Base-by-base conservation (phyloP, 1,139 yeast genomes). In the Hemisphaericaspora subhashii region DNA sequence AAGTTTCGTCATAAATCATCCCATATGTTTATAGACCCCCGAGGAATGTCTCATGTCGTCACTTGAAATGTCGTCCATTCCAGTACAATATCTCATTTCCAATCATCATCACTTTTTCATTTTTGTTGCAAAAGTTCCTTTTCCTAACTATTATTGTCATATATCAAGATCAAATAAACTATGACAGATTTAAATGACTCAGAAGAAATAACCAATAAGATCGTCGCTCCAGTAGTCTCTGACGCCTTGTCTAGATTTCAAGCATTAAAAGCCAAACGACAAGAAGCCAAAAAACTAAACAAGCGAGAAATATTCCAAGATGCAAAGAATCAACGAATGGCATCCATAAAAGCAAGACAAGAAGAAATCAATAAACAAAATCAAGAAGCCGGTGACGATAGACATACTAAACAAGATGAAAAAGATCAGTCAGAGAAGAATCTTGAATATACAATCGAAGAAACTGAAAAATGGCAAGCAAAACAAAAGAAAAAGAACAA, bases 391-490 rank as follows among this genome's bases (percentile, higher is more conserved):
- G 30, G 37, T 11, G 36, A 37, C 10, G 39, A 31, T 15, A 13
- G 28, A 24, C 11, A 22, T 5, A n/a, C n/a, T 11, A 10, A 8
- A 21, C 24, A 23, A 4, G 36, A 25, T 14, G 12, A 18, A 5
- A 13, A 29, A 3, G 29, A 30, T 21, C 30, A 41, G 18, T 12
- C 28, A 18, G 16, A 26, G 12, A 27, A 28, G 11, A 39, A 21
- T 10, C 16, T 40, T 26, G 39, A 41, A 20, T 86, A 85, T 66
- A 74, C 87, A 0, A 74, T 85, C 2, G 82, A 79, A 41, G 86
- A 87, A 39, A 74, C 80, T 39, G 87, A 83, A 48, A 66, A 68
- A 39, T 86, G 94, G 92, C 77, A 77, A 20, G 62, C 59, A 27
- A 72, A 67, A 45, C 59, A 63, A 37, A 58, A 55, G 26, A 50